These are phyloP conservation scores for Arabidopsis thaliana DNA, from an alignment of 345 rosid genomes.

Conservation along the genomic window DNA sequence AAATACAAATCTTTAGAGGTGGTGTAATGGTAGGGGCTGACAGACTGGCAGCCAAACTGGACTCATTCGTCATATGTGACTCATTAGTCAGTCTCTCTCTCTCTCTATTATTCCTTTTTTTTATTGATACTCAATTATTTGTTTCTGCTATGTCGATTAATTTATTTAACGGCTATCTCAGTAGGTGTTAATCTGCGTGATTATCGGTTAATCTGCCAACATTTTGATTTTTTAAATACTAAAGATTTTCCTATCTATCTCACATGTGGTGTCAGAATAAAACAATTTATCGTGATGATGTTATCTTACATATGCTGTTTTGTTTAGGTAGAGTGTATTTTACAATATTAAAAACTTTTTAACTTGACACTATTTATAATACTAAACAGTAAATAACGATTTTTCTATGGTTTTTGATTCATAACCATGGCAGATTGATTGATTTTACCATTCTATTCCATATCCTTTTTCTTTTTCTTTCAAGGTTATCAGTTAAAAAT, in stretches of 20 bases:
- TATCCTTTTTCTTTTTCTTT: neutral
- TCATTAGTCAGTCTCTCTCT: neutral
- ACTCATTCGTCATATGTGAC: slow-evolving; percentile 25
- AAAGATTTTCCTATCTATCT: slow-evolving; percentile 24
- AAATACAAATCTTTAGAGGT: neutral
- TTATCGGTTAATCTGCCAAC: slow-evolving; percentile 30
- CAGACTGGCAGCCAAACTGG: slow-evolving; percentile 47
- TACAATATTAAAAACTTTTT: too few relatives aligned
- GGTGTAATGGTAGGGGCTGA: slow-evolving; percentile 29
- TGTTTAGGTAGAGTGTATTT: neutral
- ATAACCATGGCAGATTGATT: neutral
- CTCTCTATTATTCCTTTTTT: neutral
- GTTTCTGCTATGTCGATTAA: neutral
- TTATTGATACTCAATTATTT: slow-evolving; percentile 2
- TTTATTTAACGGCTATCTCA: slow-evolving; percentile 26
- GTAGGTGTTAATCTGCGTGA: slow-evolving; percentile 37
- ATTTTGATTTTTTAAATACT: neutral
- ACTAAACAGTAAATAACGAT: too few relatives aligned
- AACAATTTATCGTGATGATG: neutral
- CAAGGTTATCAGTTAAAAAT: neutral
- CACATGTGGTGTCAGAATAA: slow-evolving; percentile 32
- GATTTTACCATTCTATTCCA: neutral
- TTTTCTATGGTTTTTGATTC: too few relatives aligned
- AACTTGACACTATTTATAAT: neutral
- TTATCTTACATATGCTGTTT: slow-evolving; percentile 12